Evolutionary conservation across 1,284 basidiomycete species (phyloP).

Genomic region (Fistulinella staudtii): DNA sequence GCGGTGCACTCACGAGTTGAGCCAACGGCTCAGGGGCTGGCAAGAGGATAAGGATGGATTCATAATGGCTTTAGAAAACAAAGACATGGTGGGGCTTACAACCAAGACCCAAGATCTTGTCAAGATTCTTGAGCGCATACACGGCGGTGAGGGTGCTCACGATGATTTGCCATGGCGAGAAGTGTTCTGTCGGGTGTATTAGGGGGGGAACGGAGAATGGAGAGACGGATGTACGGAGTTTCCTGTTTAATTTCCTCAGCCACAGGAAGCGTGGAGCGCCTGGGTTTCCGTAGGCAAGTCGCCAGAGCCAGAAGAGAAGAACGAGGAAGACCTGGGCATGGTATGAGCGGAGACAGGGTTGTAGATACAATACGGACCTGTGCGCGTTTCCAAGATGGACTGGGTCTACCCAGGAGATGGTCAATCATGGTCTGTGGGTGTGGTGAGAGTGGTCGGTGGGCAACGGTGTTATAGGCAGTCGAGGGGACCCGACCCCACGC

Average conservation of each 20-base stretch:
- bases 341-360: slow-evolving; percentile 2
- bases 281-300: slow-evolving; percentile 68
- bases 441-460: neutral
- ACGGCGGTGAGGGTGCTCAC: slow-evolving; percentile 80
- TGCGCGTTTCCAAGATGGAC: slow-evolving; percentile 68
- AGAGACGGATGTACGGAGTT: slow-evolving; percentile 47
- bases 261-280: slow-evolving; percentile 63
- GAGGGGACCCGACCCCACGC: too few species aligned
- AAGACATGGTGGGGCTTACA: slow-evolving; percentile 47
- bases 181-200: slow-evolving; percentile 56
- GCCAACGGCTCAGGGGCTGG: slow-evolving; percentile 92
- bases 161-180: slow-evolving; percentile 94
- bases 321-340: slow-evolving; percentile 71
- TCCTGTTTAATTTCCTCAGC: slow-evolving; percentile 56
- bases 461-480: too few species aligned
- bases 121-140: slow-evolving; percentile 84
- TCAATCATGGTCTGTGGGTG: slow-evolving; percentile 62
- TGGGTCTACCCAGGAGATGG: slow-evolving; percentile 77
- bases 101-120: slow-evolving; percentile 81
- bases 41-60: slow-evolving; percentile 4
- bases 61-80: neutral
- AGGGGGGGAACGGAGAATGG: neutral
- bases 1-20: slow-evolving; percentile 57
- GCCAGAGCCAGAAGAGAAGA: slow-evolving; percentile 86
- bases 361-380: slow-evolving; percentile 45